Evolutionary conservation across 192 early-diverging fungal species (phyloP).

Genomic region (Coemansia sp.): DNA sequence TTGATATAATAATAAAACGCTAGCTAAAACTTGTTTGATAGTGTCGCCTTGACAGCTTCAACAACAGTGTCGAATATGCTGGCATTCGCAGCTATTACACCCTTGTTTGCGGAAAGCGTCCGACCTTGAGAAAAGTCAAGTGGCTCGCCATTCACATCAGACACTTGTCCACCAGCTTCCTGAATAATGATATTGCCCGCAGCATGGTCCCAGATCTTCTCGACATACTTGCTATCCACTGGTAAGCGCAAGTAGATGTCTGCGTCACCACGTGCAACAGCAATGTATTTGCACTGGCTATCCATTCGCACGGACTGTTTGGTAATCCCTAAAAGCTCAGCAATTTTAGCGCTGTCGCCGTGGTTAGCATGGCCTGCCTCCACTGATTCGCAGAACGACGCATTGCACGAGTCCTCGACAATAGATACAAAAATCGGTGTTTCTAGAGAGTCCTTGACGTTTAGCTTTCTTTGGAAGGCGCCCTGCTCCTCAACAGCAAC

Average conservation of each 20-base stretch:
- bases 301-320: conserved; percentile 87
- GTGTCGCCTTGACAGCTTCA: conserved; percentile 66
- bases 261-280: conserved; percentile 89
- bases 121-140: conserved; percentile 90
- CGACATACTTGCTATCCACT: conserved; percentile 74
- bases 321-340: conserved; percentile 76
- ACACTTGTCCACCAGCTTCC: conserved; percentile 89
- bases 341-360: conserved; percentile 74
- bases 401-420: conserved; percentile 58
- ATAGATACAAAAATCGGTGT: conserved; percentile 59
- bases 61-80: conserved; percentile 76
- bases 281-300: conserved; percentile 95
- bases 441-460: conserved; percentile 42
- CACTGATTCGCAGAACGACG: conserved; percentile 92
- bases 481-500: conserved; percentile 85
- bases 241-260: conserved; percentile 91
- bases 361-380: conserved; percentile 91
- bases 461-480: conserved; percentile 72
- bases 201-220: conserved; percentile 99
- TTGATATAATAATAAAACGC: conserved; percentile 4
- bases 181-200: conserved; percentile 84
- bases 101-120: conserved; percentile 80
- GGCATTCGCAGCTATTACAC: conserved; percentile 80
- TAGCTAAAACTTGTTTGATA: conserved; percentile 13
- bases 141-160: conserved; percentile 77